A percentile compares a stretch with the other conserved stretches of the same genome.
Conservation (phyloP, 2,329 filamentous ascomycete genomes). For the Chaetomiaceae sp. region DNA sequence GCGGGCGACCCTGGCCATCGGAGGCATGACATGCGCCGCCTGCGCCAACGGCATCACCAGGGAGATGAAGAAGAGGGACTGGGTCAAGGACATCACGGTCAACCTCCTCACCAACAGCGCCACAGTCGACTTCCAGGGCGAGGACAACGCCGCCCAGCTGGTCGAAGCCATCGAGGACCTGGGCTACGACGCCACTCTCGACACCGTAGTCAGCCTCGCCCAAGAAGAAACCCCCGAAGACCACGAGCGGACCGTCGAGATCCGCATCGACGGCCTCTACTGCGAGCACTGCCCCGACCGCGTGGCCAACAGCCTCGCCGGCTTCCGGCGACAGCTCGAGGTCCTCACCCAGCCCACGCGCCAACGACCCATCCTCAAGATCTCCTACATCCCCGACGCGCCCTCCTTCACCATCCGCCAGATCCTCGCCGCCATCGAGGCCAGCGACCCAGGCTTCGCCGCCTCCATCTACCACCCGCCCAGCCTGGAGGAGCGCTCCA, state of each 20-base stretch:
- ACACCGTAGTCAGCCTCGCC: slow-evolving; percentile 41
- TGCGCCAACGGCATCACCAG: slow-evolving; percentile 61
- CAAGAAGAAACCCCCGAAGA: slow-evolving; percentile 27
- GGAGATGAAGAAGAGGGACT: slow-evolving; percentile 53
- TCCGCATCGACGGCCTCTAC: slow-evolving; percentile 68
- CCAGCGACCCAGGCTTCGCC: slow-evolving; percentile 60
- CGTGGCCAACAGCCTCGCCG: slow-evolving; percentile 50
- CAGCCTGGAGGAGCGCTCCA: slow-evolving; percentile 77
- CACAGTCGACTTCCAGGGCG: slow-evolving; percentile 51
- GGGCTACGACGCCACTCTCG: slow-evolving; percentile 62
- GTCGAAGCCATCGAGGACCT: slow-evolving; percentile 55
- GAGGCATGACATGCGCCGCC: slow-evolving; percentile 69
- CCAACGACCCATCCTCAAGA: slow-evolving; percentile 61
- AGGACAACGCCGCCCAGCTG: slow-evolving; percentile 43
- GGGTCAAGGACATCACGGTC: slow-evolving; percentile 55
- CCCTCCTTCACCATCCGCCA: slow-evolving; percentile 70
- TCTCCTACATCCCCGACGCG: slow-evolving; percentile 65
- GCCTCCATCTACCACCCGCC: slow-evolving; percentile 73
- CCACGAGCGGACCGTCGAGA: slow-evolving; percentile 52
- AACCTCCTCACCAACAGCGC: slow-evolving; percentile 67
- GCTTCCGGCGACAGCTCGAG: slow-evolving; percentile 48
- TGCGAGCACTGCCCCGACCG: slow-evolving; percentile 65
- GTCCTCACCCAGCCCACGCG: slow-evolving; percentile 54
- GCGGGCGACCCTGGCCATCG: slow-evolving; percentile 55
- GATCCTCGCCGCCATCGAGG: slow-evolving; percentile 64